These are phyloP conservation scores for Coleophoma crateriformis DNA, from an alignment of 2,329 filamentous ascomycete genomes.

Conservation along the genomic window DNA sequence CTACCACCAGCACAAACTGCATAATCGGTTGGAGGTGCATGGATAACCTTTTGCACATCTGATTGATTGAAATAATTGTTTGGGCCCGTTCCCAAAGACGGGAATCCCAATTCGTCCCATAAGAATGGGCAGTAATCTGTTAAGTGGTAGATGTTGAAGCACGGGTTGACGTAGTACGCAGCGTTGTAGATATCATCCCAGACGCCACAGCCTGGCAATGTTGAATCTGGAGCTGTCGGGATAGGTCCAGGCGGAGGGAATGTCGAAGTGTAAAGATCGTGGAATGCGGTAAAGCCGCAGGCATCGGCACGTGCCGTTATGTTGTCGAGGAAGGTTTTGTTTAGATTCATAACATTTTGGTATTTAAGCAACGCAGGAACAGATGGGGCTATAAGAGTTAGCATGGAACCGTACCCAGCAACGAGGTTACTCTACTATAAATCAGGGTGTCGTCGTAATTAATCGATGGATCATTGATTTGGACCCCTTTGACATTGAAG, in stretches of 20 bases:
- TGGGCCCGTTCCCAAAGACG: constrained; percentile 47
- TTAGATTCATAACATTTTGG: constrained; percentile 44
- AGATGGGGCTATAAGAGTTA: constrained; percentile 25
- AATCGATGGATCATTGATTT: constrained; percentile 57
- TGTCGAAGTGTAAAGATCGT: constrained; percentile 39
- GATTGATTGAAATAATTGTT: constrained; percentile 56
- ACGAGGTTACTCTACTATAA: constrained; percentile 6
- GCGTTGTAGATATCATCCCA: constrained; percentile 40
- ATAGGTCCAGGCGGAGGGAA: constrained; percentile 53
- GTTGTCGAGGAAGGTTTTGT: constrained; percentile 40
- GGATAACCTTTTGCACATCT: constrained; percentile 53
- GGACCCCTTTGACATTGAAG: constrained; percentile 52
- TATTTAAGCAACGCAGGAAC: constrained; percentile 45
- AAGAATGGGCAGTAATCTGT: constrained; percentile 37
- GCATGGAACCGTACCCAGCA: not conserved
- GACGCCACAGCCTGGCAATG: constrained; percentile 15
- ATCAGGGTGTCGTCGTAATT: constrained; percentile 24
- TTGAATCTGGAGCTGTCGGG: constrained; percentile 28
- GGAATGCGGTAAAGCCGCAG: constrained; percentile 48
- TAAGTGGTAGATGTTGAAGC: constrained; percentile 60
- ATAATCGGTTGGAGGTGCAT: constrained; percentile 48
- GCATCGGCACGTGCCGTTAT: constrained; percentile 36
- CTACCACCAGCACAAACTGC: constrained; percentile 41
- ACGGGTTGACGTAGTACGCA: constrained; percentile 46
- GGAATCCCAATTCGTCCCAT: constrained; percentile 22